Percentiles rank a stretch among this genome's conserved stretches.
Conservation (phyloP, 2,329 filamentous ascomycete species). For the Chaetothyriales sp. region DNA sequence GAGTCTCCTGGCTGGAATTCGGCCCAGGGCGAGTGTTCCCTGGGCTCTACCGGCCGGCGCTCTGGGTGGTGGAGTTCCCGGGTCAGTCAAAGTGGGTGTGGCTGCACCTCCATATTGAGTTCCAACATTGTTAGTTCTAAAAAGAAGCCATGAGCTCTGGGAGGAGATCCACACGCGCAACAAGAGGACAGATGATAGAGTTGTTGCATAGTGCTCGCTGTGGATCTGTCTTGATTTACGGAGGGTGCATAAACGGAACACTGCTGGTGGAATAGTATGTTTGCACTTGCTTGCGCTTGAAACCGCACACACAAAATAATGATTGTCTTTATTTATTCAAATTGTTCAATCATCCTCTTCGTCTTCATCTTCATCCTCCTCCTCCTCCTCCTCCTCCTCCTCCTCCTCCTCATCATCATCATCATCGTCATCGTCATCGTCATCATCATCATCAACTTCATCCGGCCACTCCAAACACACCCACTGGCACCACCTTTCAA, state of each 20-base stretch:
- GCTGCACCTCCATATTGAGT: slow-evolving; percentile 2
- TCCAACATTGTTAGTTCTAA: neutral
- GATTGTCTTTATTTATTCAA: neutral
- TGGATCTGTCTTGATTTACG: too few species aligned
- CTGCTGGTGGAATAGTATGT: neutral
- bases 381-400: slow-evolving; percentile 14
- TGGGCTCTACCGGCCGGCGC: neutral
- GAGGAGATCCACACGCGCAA: neutral
- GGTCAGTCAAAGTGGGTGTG: neutral
- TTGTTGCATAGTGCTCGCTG: neutral
- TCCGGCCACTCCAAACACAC: slow-evolving; percentile 62
- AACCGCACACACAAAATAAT: too few species aligned
- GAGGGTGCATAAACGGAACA: too few species aligned
- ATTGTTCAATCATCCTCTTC: slow-evolving; percentile 3
- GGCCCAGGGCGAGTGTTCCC: slow-evolving; percentile 16
- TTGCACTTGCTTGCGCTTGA: neutral
- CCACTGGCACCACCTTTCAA: slow-evolving; percentile 87
- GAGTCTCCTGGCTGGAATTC: slow-evolving; percentile 26
- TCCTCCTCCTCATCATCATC: slow-evolving; percentile 15
- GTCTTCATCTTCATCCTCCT: slow-evolving; percentile 11
- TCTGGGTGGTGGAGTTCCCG: neutral
- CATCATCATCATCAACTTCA: slow-evolving; percentile 32
- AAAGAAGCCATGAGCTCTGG: too few species aligned
- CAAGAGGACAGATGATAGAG: neutral
- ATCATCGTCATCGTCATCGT: slow-evolving; percentile 14